Percentiles rank a stretch among this genome's conserved stretches.
These are phyloP conservation scores for Dichomitus squalens DNA, from an alignment of 1,284 basidiomycete species.

Conservation along the genomic window DNA sequence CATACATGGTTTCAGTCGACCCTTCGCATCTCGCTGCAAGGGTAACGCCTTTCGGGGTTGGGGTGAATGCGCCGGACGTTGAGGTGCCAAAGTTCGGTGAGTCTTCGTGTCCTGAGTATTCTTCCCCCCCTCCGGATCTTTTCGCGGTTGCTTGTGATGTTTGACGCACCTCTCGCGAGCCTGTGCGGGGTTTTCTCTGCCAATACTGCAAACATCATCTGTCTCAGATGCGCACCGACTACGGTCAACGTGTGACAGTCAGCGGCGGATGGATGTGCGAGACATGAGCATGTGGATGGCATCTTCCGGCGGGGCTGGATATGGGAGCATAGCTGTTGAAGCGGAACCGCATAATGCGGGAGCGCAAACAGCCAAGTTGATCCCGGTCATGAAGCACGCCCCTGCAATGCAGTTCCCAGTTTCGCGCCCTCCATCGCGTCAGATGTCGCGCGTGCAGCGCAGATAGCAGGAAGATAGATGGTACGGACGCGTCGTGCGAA, in stretches of 20 bases:
- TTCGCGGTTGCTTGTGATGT: too few relatives aligned
- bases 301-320: neutral
- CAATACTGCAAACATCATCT: neutral
- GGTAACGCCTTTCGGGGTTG: conserved; percentile 29
- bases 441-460: neutral
- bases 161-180: too few relatives aligned
- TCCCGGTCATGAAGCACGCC: neutral
- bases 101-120: conserved; percentile 1
- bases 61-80: conserved; percentile 19
- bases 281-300: neutral
- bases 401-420: neutral
- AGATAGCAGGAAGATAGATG: too few relatives aligned
- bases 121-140: neutral
- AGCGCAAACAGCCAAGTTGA: too few relatives aligned
- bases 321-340: neutral
- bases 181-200: too few relatives aligned
- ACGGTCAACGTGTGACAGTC: neutral
- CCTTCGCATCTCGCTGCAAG: conserved; percentile 28
- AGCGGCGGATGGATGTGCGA: neutral
- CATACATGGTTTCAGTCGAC: conserved; percentile 26
- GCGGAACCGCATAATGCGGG: too few relatives aligned
- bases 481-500: neutral
- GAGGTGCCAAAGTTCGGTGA: conserved; percentile 29
- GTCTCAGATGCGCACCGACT: neutral
- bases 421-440: neutral